These are phyloP conservation scores for Plantago elongata DNA, from an alignment of 257 asterid genomes.

Conservation along the genomic window DNA sequence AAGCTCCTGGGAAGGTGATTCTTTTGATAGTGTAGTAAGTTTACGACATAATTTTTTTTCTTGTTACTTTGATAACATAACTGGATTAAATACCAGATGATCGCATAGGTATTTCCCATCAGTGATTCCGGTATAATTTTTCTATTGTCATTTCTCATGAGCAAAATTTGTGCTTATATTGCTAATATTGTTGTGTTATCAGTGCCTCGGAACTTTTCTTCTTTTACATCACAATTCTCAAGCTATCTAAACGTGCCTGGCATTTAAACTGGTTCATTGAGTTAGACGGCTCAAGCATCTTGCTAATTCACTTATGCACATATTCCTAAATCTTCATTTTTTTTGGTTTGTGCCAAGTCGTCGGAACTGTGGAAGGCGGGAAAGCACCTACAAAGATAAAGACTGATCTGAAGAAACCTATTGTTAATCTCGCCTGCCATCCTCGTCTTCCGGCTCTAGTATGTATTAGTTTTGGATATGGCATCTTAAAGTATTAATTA, in stretches of 20 bases:
- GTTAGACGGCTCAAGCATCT: slow-evolving; percentile 12
- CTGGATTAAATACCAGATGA: too few relatives aligned
- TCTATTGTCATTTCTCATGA: not conserved
- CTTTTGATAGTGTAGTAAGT: too few relatives aligned
- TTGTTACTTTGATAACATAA: too few relatives aligned
- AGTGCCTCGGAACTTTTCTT: not conserved
- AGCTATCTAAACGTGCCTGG: not conserved
- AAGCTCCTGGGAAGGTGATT: too few relatives aligned
- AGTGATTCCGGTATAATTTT: not conserved
- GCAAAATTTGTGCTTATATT: slow-evolving; percentile 2
- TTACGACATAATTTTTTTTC: too few relatives aligned
- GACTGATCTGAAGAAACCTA: slow-evolving; percentile 97
- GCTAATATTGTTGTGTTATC: not conserved
- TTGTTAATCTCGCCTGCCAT: slow-evolving; percentile 97
- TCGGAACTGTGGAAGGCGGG: slow-evolving; percentile 98
- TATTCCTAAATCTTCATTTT: slow-evolving; percentile 25
- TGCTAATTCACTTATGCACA: slow-evolving; percentile 13
- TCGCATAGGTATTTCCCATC: not conserved
- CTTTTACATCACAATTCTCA: not conserved
- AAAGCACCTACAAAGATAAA: slow-evolving; percentile 97
- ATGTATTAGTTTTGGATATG: slow-evolving; percentile 28
- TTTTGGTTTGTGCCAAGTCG: slow-evolving; percentile 53
- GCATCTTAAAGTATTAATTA: not conserved
- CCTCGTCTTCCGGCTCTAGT: slow-evolving; percentile 99
- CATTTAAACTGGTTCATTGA: slow-evolving; percentile 8